A percentile compares a stretch with the other conserved stretches of the same genome.
Evolutionary conservation across 208 protist species (phyloP).

Genomic region (Lotmaria passim): DNA sequence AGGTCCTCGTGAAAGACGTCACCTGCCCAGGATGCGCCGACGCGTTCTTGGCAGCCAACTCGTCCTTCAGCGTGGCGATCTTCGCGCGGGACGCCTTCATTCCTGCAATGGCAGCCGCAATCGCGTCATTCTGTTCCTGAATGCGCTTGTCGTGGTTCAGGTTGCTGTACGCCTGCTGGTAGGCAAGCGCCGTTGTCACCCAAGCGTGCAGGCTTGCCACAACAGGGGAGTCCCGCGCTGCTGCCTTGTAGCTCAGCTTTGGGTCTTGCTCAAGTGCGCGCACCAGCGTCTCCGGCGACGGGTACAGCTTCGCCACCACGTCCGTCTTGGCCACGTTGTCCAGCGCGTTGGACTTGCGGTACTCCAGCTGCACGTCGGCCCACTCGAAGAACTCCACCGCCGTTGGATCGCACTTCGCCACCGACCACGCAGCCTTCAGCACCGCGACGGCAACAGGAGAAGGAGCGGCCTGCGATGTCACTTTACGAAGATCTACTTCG

Average conservation of each 20-base stretch:
- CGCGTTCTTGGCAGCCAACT: conserved; percentile 43
- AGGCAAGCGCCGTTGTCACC: conserved; percentile 61
- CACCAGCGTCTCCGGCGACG: conserved; percentile 37
- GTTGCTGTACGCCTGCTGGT: conserved; percentile 68
- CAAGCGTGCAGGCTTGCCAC: conserved; percentile 60
- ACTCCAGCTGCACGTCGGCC: conserved; percentile 68
- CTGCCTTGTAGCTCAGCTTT: conserved; percentile 46
- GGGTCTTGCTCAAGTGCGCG: conserved; percentile 35
- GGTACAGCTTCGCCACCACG: conserved; percentile 51
- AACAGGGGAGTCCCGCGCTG: conserved; percentile 45
- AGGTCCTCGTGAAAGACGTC: conserved; percentile 68
- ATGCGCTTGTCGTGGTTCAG: conserved; percentile 59
- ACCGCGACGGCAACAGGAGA: conserved; percentile 65
- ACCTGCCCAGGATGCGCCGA: conserved; percentile 37
- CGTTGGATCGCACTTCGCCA: conserved; percentile 61
- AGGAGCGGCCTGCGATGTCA: conserved; percentile 55
- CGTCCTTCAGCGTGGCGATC: conserved; percentile 67
- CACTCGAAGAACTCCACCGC: conserved; percentile 69
- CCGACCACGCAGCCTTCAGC: conserved; percentile 55
- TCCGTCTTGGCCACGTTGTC: conserved; percentile 50
- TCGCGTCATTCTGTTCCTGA: conserved; percentile 68
- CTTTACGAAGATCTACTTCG: conserved; percentile 1
- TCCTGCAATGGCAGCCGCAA: conserved; percentile 52
- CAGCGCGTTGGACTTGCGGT: conserved; percentile 43
- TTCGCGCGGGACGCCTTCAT: conserved; percentile 71